These are phyloP conservation scores for Mortierella alpina DNA, from an alignment of 192 early-diverging fungal species.

Conservation along the genomic window DNA sequence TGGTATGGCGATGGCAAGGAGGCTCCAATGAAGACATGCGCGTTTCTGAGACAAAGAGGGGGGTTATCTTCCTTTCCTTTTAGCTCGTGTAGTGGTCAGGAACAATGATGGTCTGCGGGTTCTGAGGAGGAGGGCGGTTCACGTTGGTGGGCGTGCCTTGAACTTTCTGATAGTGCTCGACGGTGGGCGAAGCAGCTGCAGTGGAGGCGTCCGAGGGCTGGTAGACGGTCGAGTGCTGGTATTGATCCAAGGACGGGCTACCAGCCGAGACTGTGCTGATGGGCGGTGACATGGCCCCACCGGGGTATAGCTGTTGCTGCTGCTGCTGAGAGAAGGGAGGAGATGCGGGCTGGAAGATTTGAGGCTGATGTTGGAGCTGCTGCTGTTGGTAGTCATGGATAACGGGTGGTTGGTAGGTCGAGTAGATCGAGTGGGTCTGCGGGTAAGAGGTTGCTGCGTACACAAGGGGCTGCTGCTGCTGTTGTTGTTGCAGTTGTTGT, in stretches of 20 bases:
- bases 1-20: no score
- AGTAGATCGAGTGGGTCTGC: slow-evolving; percentile 6
- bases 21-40: no score
- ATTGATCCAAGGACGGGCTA: slow-evolving; percentile 4
- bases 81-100: slow-evolving; percentile 1
- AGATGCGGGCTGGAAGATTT: neutral
- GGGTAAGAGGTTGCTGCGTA: slow-evolving; percentile 12
- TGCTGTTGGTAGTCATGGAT: slow-evolving; percentile 9
- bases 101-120: slow-evolving; percentile 6
- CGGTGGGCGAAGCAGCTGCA: neutral
- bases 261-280: neutral
- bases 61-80: no score
- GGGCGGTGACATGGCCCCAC: neutral
- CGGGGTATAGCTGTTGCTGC: neutral
- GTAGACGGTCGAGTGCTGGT: slow-evolving; percentile 3
- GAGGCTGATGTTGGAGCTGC: slow-evolving; percentile 6
- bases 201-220: slow-evolving; percentile 3
- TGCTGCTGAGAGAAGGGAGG: neutral
- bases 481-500: neutral
- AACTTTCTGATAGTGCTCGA: neutral
- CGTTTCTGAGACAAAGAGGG: no score
- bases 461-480: slow-evolving; percentile 2
- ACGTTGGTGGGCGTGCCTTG: neutral
- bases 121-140: slow-evolving; percentile 1
- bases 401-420: slow-evolving; percentile 23